Evolutionary conservation across 192 early-diverging fungal species (phyloP).

Genomic region (Rhizoclosmatium globosum): DNA sequence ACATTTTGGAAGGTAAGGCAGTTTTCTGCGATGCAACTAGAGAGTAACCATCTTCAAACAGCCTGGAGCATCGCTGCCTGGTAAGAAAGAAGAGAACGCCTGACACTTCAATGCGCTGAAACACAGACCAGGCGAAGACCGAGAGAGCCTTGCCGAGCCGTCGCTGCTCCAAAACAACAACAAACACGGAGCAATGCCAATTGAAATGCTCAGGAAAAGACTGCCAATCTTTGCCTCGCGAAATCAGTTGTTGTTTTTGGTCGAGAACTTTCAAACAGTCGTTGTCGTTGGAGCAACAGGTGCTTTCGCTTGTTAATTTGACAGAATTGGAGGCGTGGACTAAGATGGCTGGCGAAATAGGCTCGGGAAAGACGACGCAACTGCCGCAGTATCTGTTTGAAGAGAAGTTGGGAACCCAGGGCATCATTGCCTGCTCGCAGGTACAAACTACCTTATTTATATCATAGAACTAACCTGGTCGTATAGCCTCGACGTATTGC

Average conservation of each 20-base stretch:
- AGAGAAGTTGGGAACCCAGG: constrained; percentile 71
- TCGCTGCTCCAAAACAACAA: neutral
- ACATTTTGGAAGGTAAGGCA: constrained; percentile 19
- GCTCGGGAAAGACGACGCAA: constrained; percentile 83
- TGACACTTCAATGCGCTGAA: too few species aligned
- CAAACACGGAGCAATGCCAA: constrained; percentile 17
- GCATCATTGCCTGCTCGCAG: constrained; percentile 79
- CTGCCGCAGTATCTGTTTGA: constrained; percentile 83
- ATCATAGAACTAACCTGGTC: neutral
- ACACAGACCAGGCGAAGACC: constrained; percentile 1
- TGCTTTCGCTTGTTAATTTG: neutral
- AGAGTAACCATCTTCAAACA: too few species aligned
- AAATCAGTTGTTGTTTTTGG: constrained; percentile 68
- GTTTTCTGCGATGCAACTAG: neutral
- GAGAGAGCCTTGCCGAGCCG: neutral
- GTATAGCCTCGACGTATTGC: constrained; percentile 39
- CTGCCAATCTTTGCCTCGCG: constrained; percentile 41
- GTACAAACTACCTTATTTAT: constrained; percentile 39
- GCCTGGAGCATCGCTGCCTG: constrained; percentile 3
- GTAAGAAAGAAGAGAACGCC: neutral
- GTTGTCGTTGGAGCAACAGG: constrained; percentile 83
- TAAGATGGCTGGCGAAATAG: neutral
- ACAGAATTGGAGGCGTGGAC: neutral
- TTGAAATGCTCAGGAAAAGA: constrained; percentile 18
- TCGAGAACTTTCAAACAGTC: constrained; percentile 73